Evolutionary conservation across 495 filamentous ascomycete species (phyloP).

Genomic region (Hypoxylon fragiforme): DNA sequence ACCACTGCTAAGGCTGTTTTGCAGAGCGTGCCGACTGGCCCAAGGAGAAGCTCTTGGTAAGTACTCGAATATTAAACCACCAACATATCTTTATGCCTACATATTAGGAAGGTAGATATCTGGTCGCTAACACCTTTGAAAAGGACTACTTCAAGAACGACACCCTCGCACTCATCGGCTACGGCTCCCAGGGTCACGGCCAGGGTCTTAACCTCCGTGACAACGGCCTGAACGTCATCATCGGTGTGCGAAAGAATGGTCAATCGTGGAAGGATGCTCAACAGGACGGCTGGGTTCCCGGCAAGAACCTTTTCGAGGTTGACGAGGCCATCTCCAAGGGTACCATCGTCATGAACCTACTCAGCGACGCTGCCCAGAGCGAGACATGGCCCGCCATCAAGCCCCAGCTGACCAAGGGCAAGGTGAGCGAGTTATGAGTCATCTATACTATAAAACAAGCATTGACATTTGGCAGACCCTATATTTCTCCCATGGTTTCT

Average conservation of each 20-base stretch:
- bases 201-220: slow-evolving; percentile 99
- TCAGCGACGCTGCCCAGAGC: slow-evolving; percentile 94
- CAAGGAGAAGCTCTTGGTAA: slow-evolving; percentile 89
- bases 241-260: slow-evolving; percentile 97
- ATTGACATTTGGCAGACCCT: slow-evolving; percentile 66
- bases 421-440: slow-evolving; percentile 57
- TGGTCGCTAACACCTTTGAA: slow-evolving; percentile 18
- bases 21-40: slow-evolving; percentile 98
- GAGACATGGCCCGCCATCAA: slow-evolving; percentile 99
- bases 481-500: slow-evolving; percentile 99
- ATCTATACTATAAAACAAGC: slow-evolving; percentile 10
- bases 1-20: slow-evolving; percentile 12
- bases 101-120: background rate
- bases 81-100: background rate
- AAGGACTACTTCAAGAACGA: slow-evolving; percentile 99
- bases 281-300: slow-evolving; percentile 96
- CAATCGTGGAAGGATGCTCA: slow-evolving; percentile 96
- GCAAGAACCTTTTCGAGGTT: slow-evolving; percentile 96
- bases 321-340: slow-evolving; percentile 92
- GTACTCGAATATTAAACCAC: slow-evolving; percentile 39
- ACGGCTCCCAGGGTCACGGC: slow-evolving; percentile 96
- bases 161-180: slow-evolving; percentile 97
- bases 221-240: slow-evolving; percentile 97
- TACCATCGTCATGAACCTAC: slow-evolving; percentile 98
- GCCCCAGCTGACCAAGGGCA: slow-evolving; percentile 96